Evolutionary conservation across 805 yeast genomes (phyloP), one percentile per base, ranked within the genome.

Genomic region (Yarrowia divulgata): DNA sequence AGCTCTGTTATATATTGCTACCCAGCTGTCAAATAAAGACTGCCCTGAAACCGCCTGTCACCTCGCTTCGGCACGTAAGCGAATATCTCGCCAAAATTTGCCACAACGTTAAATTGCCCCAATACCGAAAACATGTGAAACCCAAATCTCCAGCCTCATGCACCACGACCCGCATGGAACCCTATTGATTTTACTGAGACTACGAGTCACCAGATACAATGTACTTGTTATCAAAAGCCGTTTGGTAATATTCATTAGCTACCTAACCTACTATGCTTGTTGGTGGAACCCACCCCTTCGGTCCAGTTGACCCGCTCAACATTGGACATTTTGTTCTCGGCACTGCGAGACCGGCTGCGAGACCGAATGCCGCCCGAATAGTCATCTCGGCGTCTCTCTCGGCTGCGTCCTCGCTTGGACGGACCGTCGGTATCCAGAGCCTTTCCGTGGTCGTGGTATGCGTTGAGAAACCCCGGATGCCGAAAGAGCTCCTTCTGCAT

Each of bases 401-500:
- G 8, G 13, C 43, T 37, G 23, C 58, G 19, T 2, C 43, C 58
- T 19, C 58, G 42, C 32, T 37, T 54, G 1, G 32, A 19, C n/a
- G 34, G 42, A 3, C 58, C 58, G 6, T 54, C 58, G 12, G 58
- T 18, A 14, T 18, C 43, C 34, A 54, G 13, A 10, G 58, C n/a
- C 18, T 18, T 5, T 19, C 23, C 40, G 18, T 50, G 57, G 9
- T 54, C 58, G 18, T 37, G 58, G 58, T 54, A 54, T 6, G 32
- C 58, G 4, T 18, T 18, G 23, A 54, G 43, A 13, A 54, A 35
- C 32, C 58, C 58, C 4, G 42, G 37, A 19, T 54, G 43, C 3
- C 42, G 29, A 19, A 35, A 54, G 34, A 54, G 42, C 16, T 54
- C 58, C 18, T 54, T 54, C 18, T 54, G 58, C 29, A 54, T 8